Percentiles rank a stretch among this genome's conserved stretches.
These are phyloP conservation scores for Penicillium sp. DNA, from an alignment of 2,329 filamentous ascomycete species.

Conservation along the genomic window DNA sequence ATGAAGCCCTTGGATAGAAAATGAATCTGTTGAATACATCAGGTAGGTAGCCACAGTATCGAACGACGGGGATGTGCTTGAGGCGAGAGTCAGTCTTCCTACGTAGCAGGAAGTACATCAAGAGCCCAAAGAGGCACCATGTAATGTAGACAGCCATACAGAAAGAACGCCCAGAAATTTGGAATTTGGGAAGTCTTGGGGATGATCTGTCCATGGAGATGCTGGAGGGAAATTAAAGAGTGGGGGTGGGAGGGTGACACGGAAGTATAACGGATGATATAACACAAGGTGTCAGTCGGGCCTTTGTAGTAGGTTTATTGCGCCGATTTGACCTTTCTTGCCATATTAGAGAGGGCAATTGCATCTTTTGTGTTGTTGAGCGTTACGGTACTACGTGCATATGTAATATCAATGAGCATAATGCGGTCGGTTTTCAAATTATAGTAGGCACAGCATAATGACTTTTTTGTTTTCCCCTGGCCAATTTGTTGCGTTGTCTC, in stretches of 20 bases:
- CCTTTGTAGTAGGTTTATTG: too few relatives aligned
- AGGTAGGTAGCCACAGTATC: constrained; percentile 20
- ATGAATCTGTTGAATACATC: constrained; percentile 27
- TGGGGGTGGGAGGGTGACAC: constrained; percentile 12
- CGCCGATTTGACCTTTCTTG: too few relatives aligned
- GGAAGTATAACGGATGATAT: constrained; percentile 19
- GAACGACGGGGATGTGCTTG: constrained; percentile 25
- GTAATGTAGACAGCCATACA: constrained; percentile 5
- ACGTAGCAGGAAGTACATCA: constrained; percentile 10
- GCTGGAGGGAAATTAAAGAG: neutral
- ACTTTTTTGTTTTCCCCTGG: too few relatives aligned
- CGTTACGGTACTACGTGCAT: too few relatives aligned
- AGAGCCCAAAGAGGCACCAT: constrained; percentile 12
- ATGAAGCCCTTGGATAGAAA: constrained; percentile 23
- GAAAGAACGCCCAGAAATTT: neutral
- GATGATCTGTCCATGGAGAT: neutral
- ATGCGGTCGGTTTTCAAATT: too few relatives aligned
- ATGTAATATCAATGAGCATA: too few relatives aligned
- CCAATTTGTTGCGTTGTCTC: too few relatives aligned
- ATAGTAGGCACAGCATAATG: too few relatives aligned
- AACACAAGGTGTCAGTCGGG: neutral
- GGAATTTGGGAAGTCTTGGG: neutral
- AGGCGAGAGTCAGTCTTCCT: constrained; percentile 7
- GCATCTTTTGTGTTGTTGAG: too few relatives aligned
- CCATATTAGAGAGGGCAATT: too few relatives aligned